Evolutionary conservation across 495 filamentous ascomycete genomes (phyloP), one percentile per base, ranked within the genome.

Genomic region (Aspergillus cristatus): DNA sequence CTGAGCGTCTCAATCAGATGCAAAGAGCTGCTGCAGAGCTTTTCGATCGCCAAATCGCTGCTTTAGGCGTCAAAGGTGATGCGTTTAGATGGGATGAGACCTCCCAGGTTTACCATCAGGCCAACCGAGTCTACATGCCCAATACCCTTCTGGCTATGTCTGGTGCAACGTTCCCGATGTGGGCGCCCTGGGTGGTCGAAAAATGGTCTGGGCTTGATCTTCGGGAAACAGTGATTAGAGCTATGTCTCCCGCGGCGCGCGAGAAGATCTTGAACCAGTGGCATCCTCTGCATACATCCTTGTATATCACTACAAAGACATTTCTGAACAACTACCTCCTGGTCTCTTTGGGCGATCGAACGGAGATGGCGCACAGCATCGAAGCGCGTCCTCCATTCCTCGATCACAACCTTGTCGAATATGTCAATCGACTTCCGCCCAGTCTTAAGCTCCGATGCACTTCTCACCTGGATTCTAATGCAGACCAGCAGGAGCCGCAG

Each of bases 341-440:
- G 5, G 11, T 12, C 28, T 57, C 45, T 33, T 56, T 70, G 7
- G 66, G 66, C 15, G 68, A 72, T 43, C 58, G 66, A 4, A 61
- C 53, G 30, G 67, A 72, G 35, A 71, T 71, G 66, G 64, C 62
- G 8, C 62, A 72, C 43, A 51, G 47, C 25, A 43, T 71, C 31
- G 67, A 72, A 46, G 63, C 48, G 1, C 48, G 67, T 1, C 54
- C 62, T 28, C 67, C 68, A 1, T 71, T 69, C 37, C 54, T 71
- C 8, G 68, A 72, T 42, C 68, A 71, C 39, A 38, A 56, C 1
- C 43, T 72, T 7, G 57, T 62, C 17, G 63, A 67, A 37, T 69
- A 60, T 35, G 58, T 63, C 29, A 68, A 67, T 40, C 37, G 41
- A 1, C 46, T 71, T 12, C 67, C 68, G 13, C 63, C 63, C 2